Conservation (phyloP, 2,329 filamentous ascomycete genomes). For the Cercospora zeae-maydis region DNA sequence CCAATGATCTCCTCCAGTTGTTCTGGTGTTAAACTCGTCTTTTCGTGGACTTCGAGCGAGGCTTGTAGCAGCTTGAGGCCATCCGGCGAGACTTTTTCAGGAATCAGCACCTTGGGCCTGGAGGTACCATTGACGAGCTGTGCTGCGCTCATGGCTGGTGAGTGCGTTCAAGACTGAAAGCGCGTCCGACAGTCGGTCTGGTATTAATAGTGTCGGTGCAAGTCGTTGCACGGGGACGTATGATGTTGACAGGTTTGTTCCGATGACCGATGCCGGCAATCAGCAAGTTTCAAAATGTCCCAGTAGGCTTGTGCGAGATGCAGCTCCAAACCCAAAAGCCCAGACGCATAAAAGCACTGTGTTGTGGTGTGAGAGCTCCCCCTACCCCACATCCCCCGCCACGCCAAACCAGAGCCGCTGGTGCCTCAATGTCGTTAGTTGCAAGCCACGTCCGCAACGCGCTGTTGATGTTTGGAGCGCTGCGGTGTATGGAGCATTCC, state of each 20-base stretch:
- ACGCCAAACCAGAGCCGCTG: background rate
- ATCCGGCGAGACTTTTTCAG: slow-evolving; percentile 77
- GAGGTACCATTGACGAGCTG: slow-evolving; percentile 11
- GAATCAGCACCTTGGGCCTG: slow-evolving; percentile 61
- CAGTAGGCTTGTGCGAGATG: slow-evolving; percentile 1
- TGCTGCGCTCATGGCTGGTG: slow-evolving; percentile 14
- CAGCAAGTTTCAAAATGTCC: background rate
- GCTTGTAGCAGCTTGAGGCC: slow-evolving; percentile 66
- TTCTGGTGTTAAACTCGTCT: slow-evolving; percentile 57
- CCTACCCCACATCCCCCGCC: slow-evolving; percentile 2
- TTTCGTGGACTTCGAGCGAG: slow-evolving; percentile 67
- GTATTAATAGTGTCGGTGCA: background rate
- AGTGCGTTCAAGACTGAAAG: background rate
- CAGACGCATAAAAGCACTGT: background rate
- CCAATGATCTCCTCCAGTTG: slow-evolving; percentile 66
- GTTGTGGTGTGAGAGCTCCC: background rate
- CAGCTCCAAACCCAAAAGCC: slow-evolving; percentile 6
- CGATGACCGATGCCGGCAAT: slow-evolving; percentile 10
- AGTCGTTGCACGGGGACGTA: background rate
- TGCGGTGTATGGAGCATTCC: background rate
- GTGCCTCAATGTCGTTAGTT: background rate
- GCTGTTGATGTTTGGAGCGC: background rate
- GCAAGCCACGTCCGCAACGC: too few relatives aligned
- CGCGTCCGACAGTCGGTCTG: background rate
- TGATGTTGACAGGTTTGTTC: background rate